Base-by-base conservation (phyloP, 345 rosid species). In the Geranium brycei region DNA sequence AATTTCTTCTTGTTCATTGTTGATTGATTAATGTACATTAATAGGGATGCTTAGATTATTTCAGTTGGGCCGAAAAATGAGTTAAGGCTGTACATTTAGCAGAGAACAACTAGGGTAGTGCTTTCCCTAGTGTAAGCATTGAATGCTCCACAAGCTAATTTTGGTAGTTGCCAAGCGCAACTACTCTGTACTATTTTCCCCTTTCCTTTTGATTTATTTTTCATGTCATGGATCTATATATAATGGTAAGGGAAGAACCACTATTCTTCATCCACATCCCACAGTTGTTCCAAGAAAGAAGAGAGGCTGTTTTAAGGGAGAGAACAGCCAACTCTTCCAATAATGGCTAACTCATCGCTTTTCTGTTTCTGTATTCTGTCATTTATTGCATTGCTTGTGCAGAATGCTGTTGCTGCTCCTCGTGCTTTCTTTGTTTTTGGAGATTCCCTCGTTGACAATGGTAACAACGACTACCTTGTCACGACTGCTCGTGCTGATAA, bases 401-500 rank as follows among this genome's bases (percentile, higher is more conserved):
- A 23, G 28, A 23, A 35, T 7, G 41, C 41, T 35, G 5, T 35
- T 4, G 41, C 41, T 7, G 41, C 41, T 35, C 41, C 67, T 67
- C 78, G 89, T 56, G 86, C 89, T 38, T 84, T 81, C 77, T 84
- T 78, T 19, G 86, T 84, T 18, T 81, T 83, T 17, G 93, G 96
- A 2, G 96, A 89, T 56, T 89, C 96, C 14, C 82, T 89, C 0
- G 96, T 89, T 2, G 96, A 89, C 63, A 85, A 75, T 69, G 96
- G 91, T 68, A 89, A 89, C 78, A 89, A 89, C 47, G 79, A 89
- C 71, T 87, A 81, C 78, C 82, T 89, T 14, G 74, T 80, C 18
- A 89, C 93, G 63, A 83, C 88, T n/a, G 93, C 96, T 7, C 81
- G 96, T 0, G 96, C 96, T 1, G 93, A 89, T 47, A 63, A 80